These are phyloP conservation scores for Phytophthora agathidicida DNA, from an alignment of 352 stramenopile species.

Conservation along the genomic window DNA sequence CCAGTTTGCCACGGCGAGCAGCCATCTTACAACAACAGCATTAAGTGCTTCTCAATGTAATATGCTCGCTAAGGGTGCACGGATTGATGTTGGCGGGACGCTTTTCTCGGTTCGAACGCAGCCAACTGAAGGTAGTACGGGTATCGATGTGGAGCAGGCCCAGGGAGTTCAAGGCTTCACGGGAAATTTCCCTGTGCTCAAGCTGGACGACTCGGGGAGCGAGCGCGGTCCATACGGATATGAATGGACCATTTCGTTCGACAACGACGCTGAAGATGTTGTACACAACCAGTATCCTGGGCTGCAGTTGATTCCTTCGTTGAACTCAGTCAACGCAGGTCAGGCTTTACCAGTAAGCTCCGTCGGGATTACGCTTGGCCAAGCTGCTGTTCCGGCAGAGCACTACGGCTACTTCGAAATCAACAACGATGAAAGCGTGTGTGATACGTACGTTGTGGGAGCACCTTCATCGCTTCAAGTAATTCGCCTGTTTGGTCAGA, in stretches of 20 bases:
- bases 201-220: constrained; percentile 45
- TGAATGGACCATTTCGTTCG: constrained; percentile 72
- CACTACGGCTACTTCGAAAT: constrained; percentile 65
- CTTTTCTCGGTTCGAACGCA: constrained; percentile 52
- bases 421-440: constrained; percentile 53
- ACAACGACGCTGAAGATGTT: constrained; percentile 46
- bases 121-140: constrained; percentile 37
- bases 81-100: constrained; percentile 38
- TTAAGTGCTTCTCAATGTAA: constrained; percentile 42
- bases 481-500: constrained; percentile 70
- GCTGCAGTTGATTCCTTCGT: constrained; percentile 53
- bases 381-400: constrained; percentile 30
- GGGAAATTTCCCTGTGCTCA: constrained; percentile 38
- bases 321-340: constrained; percentile 53
- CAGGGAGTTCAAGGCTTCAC: constrained; percentile 39
- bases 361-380: constrained; percentile 29
- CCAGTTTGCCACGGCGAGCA: constrained; percentile 38
- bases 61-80: constrained; percentile 42
- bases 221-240: constrained; percentile 59
- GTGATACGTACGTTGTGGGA: constrained; percentile 73
- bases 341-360: constrained; percentile 15
- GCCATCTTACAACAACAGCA: constrained; percentile 47
- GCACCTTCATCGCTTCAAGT: constrained; percentile 67
- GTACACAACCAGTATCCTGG: constrained; percentile 45
- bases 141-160: constrained; percentile 51